Conservation (phyloP, 31 red algal genomes). For the Asparagopsis taxiformis region DNA sequence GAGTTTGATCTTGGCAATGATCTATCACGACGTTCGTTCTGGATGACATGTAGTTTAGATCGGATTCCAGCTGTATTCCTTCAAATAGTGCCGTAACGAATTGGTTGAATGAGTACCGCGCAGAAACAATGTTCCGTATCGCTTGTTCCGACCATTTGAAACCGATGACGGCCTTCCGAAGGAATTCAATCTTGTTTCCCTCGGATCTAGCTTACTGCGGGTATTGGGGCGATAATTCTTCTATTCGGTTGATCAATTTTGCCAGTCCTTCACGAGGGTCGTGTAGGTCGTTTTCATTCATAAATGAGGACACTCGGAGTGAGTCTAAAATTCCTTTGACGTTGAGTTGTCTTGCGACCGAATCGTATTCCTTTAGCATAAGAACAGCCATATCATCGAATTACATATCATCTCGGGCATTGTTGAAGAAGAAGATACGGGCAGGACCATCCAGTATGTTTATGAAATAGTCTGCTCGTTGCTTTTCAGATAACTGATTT, state of each 20-base stretch:
- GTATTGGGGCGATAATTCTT: constrained; percentile 10
- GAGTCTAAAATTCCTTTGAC: not conserved
- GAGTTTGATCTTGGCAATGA: no score
- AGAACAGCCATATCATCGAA: not conserved
- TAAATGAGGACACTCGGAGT: not conserved
- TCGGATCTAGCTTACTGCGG: not conserved
- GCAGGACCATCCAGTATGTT: not conserved
- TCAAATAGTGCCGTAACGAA: constrained; percentile 1
- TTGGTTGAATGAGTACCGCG: not conserved
- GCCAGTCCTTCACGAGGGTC: not conserved
- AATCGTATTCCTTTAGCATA: constrained; percentile 7
- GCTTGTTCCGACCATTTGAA: not conserved
- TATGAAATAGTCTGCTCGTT: not conserved
- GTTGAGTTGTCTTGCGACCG: not conserved
- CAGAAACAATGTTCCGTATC: not conserved
- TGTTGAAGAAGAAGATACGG: constrained; percentile 7
- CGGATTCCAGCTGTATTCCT: not conserved
- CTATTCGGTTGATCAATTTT: constrained; percentile 8
- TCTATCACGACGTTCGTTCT: no score
- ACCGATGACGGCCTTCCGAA: constrained; percentile 2
- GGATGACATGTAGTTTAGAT: no score
- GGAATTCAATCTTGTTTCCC: constrained; percentile 6
- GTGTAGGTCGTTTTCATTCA: constrained; percentile 5
- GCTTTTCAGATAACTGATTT: not conserved
- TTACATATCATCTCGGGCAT: not conserved